Base-by-base conservation (phyloP, 2,329 filamentous ascomycete genomes). In the Xylaria sp. region DNA sequence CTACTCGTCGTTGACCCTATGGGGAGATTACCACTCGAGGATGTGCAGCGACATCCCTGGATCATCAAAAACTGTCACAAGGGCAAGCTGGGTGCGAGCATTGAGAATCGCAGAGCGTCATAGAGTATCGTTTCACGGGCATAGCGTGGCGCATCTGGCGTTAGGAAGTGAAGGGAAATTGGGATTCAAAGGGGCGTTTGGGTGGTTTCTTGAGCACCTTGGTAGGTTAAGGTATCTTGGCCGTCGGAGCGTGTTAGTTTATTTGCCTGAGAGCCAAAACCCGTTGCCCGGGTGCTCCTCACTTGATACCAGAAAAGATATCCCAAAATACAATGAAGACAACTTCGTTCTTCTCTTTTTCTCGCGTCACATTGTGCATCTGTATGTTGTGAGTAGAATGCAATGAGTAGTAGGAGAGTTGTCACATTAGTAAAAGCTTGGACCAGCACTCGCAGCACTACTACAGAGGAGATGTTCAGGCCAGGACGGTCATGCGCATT, bases 21-120 rank as follows among this genome's bases (percentile, higher is more conserved):
- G 77, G 97, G 97, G 86, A 87, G 95, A 73, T 92, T 98, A 74
- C 88, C 94, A 5, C 88, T 98, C 15, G 93, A 97, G 28, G 91
- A 97, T 68, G 91, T 98, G 48, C 91, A 94, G 80, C 86, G 87
- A 60, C 96, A 98, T 80, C 95, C 95, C 20, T 98, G 95, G 95
- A 97, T 98, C 76, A 80, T 98, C 74, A 98, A 98, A 85, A 93
- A 98, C 81, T 98, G 94, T 80, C 8, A 13, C 23, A 39, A 41
- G 23, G 44, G 3, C 28, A n/a, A n/a, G 51, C 25, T 54, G 51
- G 51, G 28, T 54, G 18, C 3, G 41, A 18, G 18, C 18, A 46
- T n/a, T 46, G 13, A 46, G 41, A 46, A n/a, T 46, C 15, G 18
- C 18, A 18, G 5, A 46, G 41, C 41, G 20, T 18, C 3, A 46